phyloP scores from a whole-genome alignment of 495 filamentous ascomycete species.

The Penicillium daleae region DNA sequence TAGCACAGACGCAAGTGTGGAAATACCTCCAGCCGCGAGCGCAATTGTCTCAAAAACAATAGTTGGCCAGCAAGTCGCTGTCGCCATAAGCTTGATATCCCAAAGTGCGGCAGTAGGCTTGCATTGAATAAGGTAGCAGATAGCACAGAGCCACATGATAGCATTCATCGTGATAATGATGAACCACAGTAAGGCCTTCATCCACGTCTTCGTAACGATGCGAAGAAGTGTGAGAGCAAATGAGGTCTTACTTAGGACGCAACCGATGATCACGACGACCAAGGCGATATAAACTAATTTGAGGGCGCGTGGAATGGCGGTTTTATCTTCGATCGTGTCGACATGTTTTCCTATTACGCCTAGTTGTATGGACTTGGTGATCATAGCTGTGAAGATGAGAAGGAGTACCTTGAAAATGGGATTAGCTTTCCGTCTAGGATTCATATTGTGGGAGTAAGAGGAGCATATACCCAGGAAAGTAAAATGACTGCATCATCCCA shows the following conservation, averaged over 20 bases:
- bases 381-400: conserved; percentile 12
- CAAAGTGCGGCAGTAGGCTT: conserved; percentile 24
- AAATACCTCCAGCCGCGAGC: conserved; percentile 25
- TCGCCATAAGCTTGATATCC: conserved; percentile 19
- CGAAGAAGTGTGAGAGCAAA: conserved; percentile 32
- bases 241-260: conserved; percentile 31
- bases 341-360: conserved; percentile 22
- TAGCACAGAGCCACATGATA: conserved; percentile 26
- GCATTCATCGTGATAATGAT: conserved; percentile 32
- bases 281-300: conserved; percentile 26
- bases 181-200: conserved; percentile 28
- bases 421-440: no score
- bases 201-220: conserved; percentile 26
- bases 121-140: conserved; percentile 32
- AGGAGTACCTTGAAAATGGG: no score
- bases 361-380: conserved; percentile 14
- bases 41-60: conserved; percentile 25
- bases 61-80: conserved; percentile 27
- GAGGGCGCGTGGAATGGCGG: conserved; percentile 10
- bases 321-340: conserved; percentile 5
- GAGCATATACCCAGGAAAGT: conserved; percentile 17
- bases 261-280: conserved; percentile 26
- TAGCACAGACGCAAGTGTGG: no score
- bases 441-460: no score
- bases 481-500: conserved; percentile 16